These are phyloP conservation scores for Trichoderma sp. DNA, from an alignment of 2,329 filamentous ascomycete genomes.

Conservation along the genomic window DNA sequence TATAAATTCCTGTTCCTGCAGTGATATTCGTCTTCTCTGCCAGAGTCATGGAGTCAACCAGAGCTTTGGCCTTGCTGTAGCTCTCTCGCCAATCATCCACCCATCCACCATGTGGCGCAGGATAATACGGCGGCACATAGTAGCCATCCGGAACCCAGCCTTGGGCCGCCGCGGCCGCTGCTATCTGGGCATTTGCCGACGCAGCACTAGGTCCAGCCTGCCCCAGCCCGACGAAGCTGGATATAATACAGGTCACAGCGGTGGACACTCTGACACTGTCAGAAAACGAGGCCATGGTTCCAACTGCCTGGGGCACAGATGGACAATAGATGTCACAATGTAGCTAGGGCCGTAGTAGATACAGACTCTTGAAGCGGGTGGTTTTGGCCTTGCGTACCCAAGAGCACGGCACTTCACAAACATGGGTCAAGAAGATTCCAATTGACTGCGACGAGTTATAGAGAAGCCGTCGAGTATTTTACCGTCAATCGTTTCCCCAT, in stretches of 20 bases:
- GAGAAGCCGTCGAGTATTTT: neutral
- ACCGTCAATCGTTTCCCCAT: conserved; percentile 1
- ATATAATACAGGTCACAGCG: conserved; percentile 8
- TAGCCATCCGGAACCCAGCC: conserved; percentile 26
- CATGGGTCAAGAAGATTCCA: neutral
- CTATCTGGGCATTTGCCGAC: conserved; percentile 1
- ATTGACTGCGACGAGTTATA: neutral
- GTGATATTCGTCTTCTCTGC: conserved; percentile 80
- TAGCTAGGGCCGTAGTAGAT: neutral
- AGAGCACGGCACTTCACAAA: neutral
- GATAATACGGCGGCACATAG: conserved; percentile 61
- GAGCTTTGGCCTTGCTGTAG: conserved; percentile 63
- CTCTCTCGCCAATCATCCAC: conserved; percentile 63
- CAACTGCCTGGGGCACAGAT: neutral
- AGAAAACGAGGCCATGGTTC: conserved; percentile 1
- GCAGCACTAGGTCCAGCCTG: neutral
- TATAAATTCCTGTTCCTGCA: conserved; percentile 65
- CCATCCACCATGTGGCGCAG: conserved; percentile 71
- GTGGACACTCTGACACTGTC: conserved; percentile 7
- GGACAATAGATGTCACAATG: neutral
- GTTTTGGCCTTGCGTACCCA: neutral
- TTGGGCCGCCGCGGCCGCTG: neutral
- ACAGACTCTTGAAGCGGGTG: neutral
- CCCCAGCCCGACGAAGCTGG: conserved; percentile 5
- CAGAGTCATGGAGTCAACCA: conserved; percentile 73